These are phyloP conservation scores for Alternaria dauci DNA, from an alignment of 2,329 filamentous ascomycete genomes.

Conservation along the genomic window DNA sequence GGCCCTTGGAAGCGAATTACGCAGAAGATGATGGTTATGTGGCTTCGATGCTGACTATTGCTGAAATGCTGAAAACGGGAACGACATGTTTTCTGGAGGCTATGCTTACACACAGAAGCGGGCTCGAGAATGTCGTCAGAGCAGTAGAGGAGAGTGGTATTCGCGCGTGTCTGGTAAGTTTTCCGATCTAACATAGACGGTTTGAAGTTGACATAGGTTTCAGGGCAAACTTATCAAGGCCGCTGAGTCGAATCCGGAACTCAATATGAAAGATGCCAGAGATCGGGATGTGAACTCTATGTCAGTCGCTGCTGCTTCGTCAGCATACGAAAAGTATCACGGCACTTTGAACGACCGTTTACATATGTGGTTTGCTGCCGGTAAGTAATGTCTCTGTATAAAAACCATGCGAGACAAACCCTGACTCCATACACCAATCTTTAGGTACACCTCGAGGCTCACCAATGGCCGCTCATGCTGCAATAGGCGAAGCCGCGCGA, in stretches of 20 bases:
- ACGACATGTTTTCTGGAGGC: constrained; percentile 52
- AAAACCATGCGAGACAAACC: too few species aligned
- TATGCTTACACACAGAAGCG: constrained; percentile 48
- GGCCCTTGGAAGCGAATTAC: constrained; percentile 50
- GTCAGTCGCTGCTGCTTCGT: constrained; percentile 45
- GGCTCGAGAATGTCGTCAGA: constrained; percentile 35
- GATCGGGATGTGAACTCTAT: constrained; percentile 50
- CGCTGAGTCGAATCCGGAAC: constrained; percentile 45
- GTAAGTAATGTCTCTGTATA: too few species aligned
- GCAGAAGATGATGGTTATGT: constrained; percentile 46
- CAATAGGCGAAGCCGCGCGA: constrained; percentile 54
- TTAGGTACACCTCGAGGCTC: constrained; percentile 57
- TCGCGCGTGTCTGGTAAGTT: constrained; percentile 36
- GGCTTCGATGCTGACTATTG: constrained; percentile 45
- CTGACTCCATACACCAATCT: too few species aligned
- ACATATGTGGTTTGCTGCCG: constrained; percentile 59
- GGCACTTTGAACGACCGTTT: constrained; percentile 53
- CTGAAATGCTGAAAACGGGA: constrained; percentile 51
- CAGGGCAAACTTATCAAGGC: constrained; percentile 52
- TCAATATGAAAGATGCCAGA: constrained; percentile 48
- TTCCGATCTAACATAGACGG: fast-evolving
- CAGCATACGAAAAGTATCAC: constrained; percentile 41
- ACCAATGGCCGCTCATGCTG: constrained; percentile 48
- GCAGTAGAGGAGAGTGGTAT: constrained; percentile 47
- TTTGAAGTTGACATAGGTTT: not conserved